Evolutionary conservation across 2,329 filamentous ascomycete species (phyloP).

Genomic region (Trichoderma sp.): DNA sequence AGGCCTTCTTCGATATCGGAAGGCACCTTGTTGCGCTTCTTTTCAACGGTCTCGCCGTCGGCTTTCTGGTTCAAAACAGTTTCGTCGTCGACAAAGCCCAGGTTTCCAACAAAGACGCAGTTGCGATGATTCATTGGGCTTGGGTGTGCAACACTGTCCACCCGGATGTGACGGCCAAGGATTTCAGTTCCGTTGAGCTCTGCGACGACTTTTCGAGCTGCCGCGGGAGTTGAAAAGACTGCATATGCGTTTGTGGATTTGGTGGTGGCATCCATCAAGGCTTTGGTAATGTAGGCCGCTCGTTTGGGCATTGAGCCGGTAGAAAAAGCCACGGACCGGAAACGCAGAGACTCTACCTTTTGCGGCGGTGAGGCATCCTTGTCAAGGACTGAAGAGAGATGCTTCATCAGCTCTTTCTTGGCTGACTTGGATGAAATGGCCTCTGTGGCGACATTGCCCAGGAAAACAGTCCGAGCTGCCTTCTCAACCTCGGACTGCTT

Average conservation of each 20-base stretch:
- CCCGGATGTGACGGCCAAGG: constrained; percentile 83
- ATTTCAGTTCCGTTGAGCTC: constrained; percentile 82
- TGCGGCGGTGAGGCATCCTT: constrained; percentile 55
- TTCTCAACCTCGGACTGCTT: constrained; percentile 73
- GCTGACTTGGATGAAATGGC: constrained; percentile 81
- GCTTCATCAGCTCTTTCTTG: constrained; percentile 74
- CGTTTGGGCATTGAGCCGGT: constrained; percentile 80
- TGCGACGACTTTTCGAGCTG: constrained; percentile 73
- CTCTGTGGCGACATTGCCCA: constrained; percentile 83
- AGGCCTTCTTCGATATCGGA: constrained; percentile 91
- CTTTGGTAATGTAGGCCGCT: constrained; percentile 89
- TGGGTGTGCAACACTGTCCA: constrained; percentile 89
- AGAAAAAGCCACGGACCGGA: constrained; percentile 88
- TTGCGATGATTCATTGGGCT: constrained; percentile 78
- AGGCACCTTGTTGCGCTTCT: constrained; percentile 72
- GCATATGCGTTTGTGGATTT: constrained; percentile 93
- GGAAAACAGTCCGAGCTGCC: constrained; percentile 84
- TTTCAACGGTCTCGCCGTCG: constrained; percentile 66
- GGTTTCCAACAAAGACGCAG: constrained; percentile 94
- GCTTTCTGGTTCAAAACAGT: constrained; percentile 66
- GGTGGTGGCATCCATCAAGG: constrained; percentile 87
- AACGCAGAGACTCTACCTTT: constrained; percentile 87
- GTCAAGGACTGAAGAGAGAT: constrained; percentile 75
- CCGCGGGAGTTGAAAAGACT: constrained; percentile 76
- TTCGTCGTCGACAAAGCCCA: constrained; percentile 95